Conservation (phyloP, 331 rosid species). For the Quercus lobata region DNA sequence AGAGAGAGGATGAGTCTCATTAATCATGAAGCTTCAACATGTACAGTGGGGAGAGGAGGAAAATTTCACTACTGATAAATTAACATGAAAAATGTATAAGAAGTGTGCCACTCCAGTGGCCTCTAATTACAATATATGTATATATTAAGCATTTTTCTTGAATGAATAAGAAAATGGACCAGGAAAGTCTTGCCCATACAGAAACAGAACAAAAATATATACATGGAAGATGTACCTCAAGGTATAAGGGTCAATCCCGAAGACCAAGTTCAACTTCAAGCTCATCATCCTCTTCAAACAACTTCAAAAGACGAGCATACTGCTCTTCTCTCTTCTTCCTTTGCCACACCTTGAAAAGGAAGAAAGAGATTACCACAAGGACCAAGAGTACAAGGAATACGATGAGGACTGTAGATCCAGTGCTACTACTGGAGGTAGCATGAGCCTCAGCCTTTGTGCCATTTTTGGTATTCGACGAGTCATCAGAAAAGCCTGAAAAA, state of each 20-base stretch:
- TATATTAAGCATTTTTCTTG: not conserved
- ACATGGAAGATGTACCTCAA: constrained; percentile 37
- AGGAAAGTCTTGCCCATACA: not conserved
- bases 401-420: constrained; percentile 32
- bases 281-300: constrained; percentile 88
- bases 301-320: constrained; percentile 72
- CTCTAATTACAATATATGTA: not conserved
- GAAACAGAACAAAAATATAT: not conserved
- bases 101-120: not conserved
- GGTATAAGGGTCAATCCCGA: constrained; percentile 38
- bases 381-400: constrained; percentile 37
- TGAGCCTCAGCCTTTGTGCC: constrained; percentile 8
- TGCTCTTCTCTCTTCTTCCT: constrained; percentile 86
- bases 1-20: not conserved
- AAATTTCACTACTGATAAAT: not conserved
- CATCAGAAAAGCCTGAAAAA: constrained; percentile 50
- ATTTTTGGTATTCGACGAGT: constrained; percentile 30
- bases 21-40: not conserved
- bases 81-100: not conserved
- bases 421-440: constrained; percentile 20
- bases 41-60: not conserved
- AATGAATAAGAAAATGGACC: not conserved
- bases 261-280: constrained; percentile 90
- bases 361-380: constrained; percentile 28
- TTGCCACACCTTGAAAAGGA: constrained; percentile 70